phyloP scores from a whole-genome alignment of 202 grass and related monocot species.

The Schoenoplectus tabernaemontani region DNA sequence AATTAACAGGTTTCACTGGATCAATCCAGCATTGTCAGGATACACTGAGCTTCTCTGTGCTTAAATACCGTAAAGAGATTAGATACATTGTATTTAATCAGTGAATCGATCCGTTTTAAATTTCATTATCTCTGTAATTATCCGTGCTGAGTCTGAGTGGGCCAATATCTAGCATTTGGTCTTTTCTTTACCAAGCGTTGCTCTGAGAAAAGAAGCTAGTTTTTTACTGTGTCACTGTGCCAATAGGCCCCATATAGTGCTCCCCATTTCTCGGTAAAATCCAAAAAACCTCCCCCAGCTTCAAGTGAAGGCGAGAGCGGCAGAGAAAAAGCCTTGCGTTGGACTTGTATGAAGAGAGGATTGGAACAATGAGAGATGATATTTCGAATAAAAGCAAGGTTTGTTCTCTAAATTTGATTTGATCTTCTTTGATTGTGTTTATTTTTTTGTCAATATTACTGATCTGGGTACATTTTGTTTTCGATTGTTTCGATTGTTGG shows the following conservation, averaged over 20 bases:
- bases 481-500: not conserved
- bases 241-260: not conserved
- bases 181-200: constrained; percentile 7
- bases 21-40: constrained; percentile 13
- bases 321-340: constrained; percentile 6
- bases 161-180: constrained; percentile 16
- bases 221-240: constrained; percentile 9
- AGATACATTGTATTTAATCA: constrained; percentile 4
- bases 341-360: constrained; percentile 41
- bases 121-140: not conserved
- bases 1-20: not conserved
- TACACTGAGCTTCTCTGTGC: not conserved
- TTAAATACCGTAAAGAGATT: not conserved
- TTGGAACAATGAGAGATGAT: constrained; percentile 88
- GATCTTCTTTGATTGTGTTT: not conserved
- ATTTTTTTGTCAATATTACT: constrained; percentile 21
- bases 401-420: constrained; percentile 3
- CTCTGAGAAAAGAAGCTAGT: constrained; percentile 20
- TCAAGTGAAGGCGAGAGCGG: constrained; percentile 11
- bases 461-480: constrained; percentile 19
- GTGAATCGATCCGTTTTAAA: not conserved
- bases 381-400: constrained; percentile 88
- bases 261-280: constrained; percentile 1
- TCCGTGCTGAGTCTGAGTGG: not conserved
- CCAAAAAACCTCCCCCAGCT: not conserved